A percentile compares a stretch with the other conserved stretches of the same genome.
Evolutionary conservation across 1,284 basidiomycete genomes (phyloP).

Genomic region (Ustilago curta): DNA sequence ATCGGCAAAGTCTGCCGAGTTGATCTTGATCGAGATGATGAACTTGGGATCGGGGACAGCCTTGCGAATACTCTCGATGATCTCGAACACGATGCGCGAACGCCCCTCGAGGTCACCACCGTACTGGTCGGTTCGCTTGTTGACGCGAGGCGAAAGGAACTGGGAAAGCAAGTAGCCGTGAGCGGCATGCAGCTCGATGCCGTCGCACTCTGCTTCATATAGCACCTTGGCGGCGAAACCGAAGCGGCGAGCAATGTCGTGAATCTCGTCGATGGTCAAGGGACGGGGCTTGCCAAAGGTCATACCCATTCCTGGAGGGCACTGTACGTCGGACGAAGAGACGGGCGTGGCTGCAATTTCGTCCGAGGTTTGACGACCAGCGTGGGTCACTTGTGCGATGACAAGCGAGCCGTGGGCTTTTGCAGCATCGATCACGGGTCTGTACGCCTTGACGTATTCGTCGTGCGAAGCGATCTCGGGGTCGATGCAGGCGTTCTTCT

Average conservation of each 20-base stretch:
- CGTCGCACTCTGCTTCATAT: constrained; percentile 82
- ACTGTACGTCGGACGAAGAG: constrained; percentile 60
- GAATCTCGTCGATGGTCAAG: constrained; percentile 77
- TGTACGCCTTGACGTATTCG: constrained; percentile 51
- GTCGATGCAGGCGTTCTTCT: constrained; percentile 55
- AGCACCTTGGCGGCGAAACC: constrained; percentile 79
- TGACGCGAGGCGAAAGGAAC: constrained; percentile 83
- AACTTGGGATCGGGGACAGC: constrained; percentile 75
- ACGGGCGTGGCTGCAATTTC: constrained; percentile 53
- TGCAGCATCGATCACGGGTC: constrained; percentile 66
- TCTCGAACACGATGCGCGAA: constrained; percentile 75
- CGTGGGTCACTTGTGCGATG: constrained; percentile 71
- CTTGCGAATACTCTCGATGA: constrained; percentile 76
- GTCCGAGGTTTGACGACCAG: constrained; percentile 69
- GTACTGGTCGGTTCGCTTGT: constrained; percentile 78
- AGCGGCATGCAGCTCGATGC: constrained; percentile 86
- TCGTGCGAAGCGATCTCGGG: constrained; percentile 51
- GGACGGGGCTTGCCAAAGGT: constrained; percentile 68
- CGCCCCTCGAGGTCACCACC: constrained; percentile 70
- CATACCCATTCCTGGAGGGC: constrained; percentile 60
- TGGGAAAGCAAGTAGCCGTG: constrained; percentile 88
- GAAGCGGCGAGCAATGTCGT: constrained; percentile 77
- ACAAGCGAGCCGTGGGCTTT: constrained; percentile 71
- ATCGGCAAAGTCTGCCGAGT: constrained; percentile 83
- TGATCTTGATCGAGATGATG: constrained; percentile 83